Evolutionary conservation across 768 basidiomycete species (phyloP).

Genomic region (Holtermanniella nyarrowii): DNA sequence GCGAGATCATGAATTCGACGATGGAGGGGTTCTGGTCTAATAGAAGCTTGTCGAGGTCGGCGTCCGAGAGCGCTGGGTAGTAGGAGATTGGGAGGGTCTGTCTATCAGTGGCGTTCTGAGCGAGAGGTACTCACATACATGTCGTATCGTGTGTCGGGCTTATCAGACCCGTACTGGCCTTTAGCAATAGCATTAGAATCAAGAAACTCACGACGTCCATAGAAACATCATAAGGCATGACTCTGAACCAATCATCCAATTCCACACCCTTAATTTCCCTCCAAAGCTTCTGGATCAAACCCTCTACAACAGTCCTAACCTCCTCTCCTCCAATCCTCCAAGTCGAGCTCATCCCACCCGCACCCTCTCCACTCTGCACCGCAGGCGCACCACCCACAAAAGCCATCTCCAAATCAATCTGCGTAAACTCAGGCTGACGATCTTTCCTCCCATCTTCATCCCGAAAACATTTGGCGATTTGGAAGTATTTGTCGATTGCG

Average conservation of each 20-base stretch:
- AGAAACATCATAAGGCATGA: slow-evolving; percentile 84
- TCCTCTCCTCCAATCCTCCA: slow-evolving; percentile 84
- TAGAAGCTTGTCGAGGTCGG: slow-evolving; percentile 32
- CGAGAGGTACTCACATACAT: slow-evolving; percentile 56
- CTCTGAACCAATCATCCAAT: slow-evolving; percentile 56
- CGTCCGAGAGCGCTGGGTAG: slow-evolving; percentile 37
- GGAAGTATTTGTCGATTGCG: slow-evolving; percentile 78
- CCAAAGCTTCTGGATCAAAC: slow-evolving; percentile 67
- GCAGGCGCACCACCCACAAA: slow-evolving; percentile 70
- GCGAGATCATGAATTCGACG: slow-evolving; percentile 38
- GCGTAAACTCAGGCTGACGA: slow-evolving; percentile 93
- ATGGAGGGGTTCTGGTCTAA: slow-evolving; percentile 32
- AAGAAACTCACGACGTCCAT: slow-evolving; percentile 60
- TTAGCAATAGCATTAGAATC: background rate
- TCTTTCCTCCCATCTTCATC: slow-evolving; percentile 94
- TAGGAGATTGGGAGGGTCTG: slow-evolving; percentile 40
- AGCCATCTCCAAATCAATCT: slow-evolving; percentile 93
- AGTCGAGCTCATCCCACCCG: slow-evolving; percentile 20
- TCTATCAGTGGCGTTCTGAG: background rate
- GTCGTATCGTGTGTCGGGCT: slow-evolving; percentile 81
- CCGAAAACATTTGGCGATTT: slow-evolving; percentile 86
- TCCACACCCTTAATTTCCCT: slow-evolving; percentile 53
- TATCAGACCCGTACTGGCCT: slow-evolving; percentile 80
- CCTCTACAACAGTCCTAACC: slow-evolving; percentile 69
- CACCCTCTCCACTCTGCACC: slow-evolving; percentile 17